Base-by-base conservation (phyloP, 2,329 filamentous ascomycete genomes). In the Lachnellula cervina region DNA sequence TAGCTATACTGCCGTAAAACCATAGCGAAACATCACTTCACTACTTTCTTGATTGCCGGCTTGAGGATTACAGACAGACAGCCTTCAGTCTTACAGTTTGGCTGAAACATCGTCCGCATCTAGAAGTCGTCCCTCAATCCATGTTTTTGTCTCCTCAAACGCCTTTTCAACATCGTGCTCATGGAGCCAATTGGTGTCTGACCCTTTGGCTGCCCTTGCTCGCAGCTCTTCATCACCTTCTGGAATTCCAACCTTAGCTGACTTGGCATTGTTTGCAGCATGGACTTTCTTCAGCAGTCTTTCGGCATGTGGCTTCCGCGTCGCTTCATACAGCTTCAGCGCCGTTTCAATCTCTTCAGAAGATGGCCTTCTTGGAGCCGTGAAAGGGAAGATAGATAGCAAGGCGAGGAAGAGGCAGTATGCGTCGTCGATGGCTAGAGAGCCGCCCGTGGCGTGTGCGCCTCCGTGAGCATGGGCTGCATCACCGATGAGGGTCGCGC, bases 121-220 rank as follows among this genome's bases (percentile, higher is more conserved):
- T 7, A 3, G 6, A 17, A 38, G 14, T 5, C 11, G 14, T 38
- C 37, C 37, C n/a, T 38, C 14, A 28, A 3, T 28, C 16, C 21
- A 8, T 32, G 5, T 3, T 11, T 50, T 14, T 11, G 32, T 42
- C 17, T 62, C 55, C 34, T 64, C 58, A 55, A 67, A 67, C 37
- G 55, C 46, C 32, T 55, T 56, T 2, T 63, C 57, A 55, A 68
- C 65, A 61, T 68, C 64, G 60, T 68, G 64, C 45, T 66, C 65
- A 59, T 65, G 62, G 28, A 67, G 49, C 65, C 65, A 67, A 25
- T 52, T 58, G 3, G 62, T 64, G 51, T 68, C 71, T 16, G 80
- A 82, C 54, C 81, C 80, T 1, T 83, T 84, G 59, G 78, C 79
- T 1, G 74, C 77, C 13, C 74, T 84, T 7, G 69, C 72, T 16